Percentiles rank a stretch among this genome's conserved stretches.
These are phyloP conservation scores for Diaporthe longicolla DNA, from an alignment of 2,329 filamentous ascomycete species.

Conservation along the genomic window DNA sequence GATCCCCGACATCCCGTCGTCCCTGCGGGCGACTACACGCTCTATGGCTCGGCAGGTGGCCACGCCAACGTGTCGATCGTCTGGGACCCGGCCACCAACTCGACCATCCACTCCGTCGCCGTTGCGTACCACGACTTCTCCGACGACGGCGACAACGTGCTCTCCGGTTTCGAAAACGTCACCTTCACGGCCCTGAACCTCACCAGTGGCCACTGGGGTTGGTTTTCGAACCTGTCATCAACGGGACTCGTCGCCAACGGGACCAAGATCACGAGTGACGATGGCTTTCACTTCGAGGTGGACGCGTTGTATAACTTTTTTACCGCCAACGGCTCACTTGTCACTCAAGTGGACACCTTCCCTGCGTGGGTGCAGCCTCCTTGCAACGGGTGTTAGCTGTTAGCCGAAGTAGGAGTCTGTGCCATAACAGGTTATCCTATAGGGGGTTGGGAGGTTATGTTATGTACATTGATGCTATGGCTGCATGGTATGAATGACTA, in stretches of 20 bases:
- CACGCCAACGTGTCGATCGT: conserved; percentile 19
- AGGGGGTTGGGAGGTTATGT: too few species aligned
- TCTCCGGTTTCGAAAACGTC: conserved; percentile 16
- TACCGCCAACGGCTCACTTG: conserved; percentile 15
- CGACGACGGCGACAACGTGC: conserved; percentile 12
- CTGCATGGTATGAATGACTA: too few species aligned
- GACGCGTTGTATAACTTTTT: conserved; percentile 14
- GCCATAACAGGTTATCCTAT: too few species aligned
- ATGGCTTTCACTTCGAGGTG: conserved; percentile 20
- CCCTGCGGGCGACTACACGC: conserved; percentile 16
- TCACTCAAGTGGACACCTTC: not conserved
- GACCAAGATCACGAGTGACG: conserved; percentile 14
- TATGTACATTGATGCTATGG: too few species aligned
- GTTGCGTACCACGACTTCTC: conserved; percentile 24
- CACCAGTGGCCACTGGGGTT: conserved; percentile 22
- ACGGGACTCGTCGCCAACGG: not conserved
- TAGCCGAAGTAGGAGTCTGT: not conserved
- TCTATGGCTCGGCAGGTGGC: conserved; percentile 8
- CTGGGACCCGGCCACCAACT: conserved; percentile 6
- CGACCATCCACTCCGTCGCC: conserved; percentile 10
- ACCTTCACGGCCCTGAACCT: conserved; percentile 27
- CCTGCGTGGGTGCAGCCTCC: not conserved
- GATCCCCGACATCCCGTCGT: not conserved
- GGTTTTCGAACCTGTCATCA: conserved; percentile 8
- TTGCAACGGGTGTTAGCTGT: conserved; percentile 2